Evolutionary conservation across 2,329 filamentous ascomycete species (phyloP).

Genomic region (Calonectria multiphialidica): DNA sequence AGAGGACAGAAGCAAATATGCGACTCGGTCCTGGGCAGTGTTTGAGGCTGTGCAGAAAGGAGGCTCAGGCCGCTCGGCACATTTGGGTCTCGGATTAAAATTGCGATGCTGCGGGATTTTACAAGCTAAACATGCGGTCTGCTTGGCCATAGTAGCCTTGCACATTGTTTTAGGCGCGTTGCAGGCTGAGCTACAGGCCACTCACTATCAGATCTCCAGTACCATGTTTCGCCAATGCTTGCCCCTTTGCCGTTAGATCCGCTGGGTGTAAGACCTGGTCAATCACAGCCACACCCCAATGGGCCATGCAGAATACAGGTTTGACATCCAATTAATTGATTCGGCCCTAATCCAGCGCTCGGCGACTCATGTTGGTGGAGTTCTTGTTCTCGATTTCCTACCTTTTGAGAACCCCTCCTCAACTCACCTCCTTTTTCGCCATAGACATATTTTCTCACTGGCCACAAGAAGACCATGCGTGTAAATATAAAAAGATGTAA

Average conservation of each 20-base stretch:
- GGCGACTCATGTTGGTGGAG: background rate
- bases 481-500: background rate
- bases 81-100: constrained; percentile 1
- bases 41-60: constrained; percentile 1
- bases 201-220: background rate
- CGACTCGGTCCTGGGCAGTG: background rate
- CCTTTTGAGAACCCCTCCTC: background rate
- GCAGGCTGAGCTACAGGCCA: background rate
- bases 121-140: background rate
- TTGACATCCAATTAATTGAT: too few relatives aligned
- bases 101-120: background rate
- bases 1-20: background rate
- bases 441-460: background rate
- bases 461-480: background rate
- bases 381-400: background rate
- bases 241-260: background rate
- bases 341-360: too few relatives aligned
- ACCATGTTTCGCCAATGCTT: background rate
- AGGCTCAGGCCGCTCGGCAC: background rate
- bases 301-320: background rate
- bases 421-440: background rate
- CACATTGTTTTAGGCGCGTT: background rate
- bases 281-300: background rate
- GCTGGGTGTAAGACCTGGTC: background rate
- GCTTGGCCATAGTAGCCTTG: background rate